Evolutionary conservation across 164 flowering plant species (phyloP), one percentile per base, ranked within the genome.

Genomic region (Houttuynia cordata): DNA sequence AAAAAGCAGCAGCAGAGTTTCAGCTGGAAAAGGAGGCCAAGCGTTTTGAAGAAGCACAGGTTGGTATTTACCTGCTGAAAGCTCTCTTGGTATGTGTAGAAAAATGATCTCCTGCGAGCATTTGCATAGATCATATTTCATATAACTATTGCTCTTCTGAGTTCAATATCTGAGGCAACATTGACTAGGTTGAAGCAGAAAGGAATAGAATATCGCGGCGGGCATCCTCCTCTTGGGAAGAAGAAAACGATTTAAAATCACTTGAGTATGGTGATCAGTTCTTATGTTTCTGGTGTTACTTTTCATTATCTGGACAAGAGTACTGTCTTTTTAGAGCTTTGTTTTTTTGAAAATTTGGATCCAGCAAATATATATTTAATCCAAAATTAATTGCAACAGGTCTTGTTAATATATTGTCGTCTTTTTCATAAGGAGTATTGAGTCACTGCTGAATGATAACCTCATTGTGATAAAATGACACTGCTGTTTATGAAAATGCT

Each of bases 1-100:
- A 91, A 76, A 94, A 94, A 65, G 90, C 97, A 73, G 97, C 97
- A 42, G 91, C 96, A 59, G 94, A 85, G 67, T 94, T 94, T 75
- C 99, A 94, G 65, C 72, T 91, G 78, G 99, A 91, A 75, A 94
- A 94, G 74, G 96, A 88, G 77, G 53, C 80, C 15, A 91, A 78
- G 73, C 97, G 91, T 65, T 66, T 80, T 62, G 84, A 84, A 69
- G 99, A 91, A 72, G 84, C 82, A 67, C 92, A 86, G 91, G 97
- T 87, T 71, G 69, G 53, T 17, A 51, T 40, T 53, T 50, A 55
- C 10, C 30, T 54, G 37, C 61, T 68, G 24, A 53, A 45, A 45
- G 3, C 17, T 45, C 49, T 45, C 49, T 45, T 45, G n/a, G 13
- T 12, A 0, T 45, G 3, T 45, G 13, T 12, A 45, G 17, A 2